These are phyloP conservation scores for Penicillium flavigenum DNA, from an alignment of 495 filamentous ascomycete species.

Conservation along the genomic window DNA sequence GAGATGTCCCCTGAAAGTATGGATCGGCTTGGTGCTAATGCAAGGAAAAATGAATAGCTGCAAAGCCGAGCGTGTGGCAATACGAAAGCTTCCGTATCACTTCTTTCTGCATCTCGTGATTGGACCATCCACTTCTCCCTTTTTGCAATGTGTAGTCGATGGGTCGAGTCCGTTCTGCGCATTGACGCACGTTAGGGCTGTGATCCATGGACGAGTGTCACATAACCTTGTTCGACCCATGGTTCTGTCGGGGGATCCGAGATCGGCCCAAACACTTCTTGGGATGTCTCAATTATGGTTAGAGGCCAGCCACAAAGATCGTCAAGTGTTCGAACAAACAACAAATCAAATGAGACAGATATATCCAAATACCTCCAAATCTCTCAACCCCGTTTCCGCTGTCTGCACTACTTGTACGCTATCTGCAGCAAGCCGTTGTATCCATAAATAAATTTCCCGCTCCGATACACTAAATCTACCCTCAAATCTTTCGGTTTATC, in stretches of 20 bases:
- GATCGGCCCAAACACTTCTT: slow-evolving; percentile 10
- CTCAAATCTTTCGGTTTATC: background rate
- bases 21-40: slow-evolving; percentile 17
- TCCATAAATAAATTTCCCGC: background rate
- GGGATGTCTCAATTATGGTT: slow-evolving; percentile 10
- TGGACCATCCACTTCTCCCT: slow-evolving; percentile 17
- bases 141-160: background rate
- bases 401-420: background rate
- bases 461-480: background rate
- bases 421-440: slow-evolving; percentile 2
- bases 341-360: background rate
- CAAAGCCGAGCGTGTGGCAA: slow-evolving; percentile 28
- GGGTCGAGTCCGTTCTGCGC: slow-evolving; percentile 18
- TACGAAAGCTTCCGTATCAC: slow-evolving; percentile 17
- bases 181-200: slow-evolving; percentile 22
- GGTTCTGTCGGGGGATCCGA: slow-evolving; percentile 18
- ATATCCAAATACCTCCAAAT: background rate
- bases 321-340: background rate
- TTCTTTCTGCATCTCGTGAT: slow-evolving; percentile 16
- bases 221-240: slow-evolving; percentile 10
- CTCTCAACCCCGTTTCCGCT: background rate
- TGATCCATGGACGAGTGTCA: slow-evolving; percentile 4
- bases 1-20: slow-evolving; percentile 11
- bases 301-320: slow-evolving; percentile 6
- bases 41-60: slow-evolving; percentile 30